These are phyloP conservation scores for Euphorbia corollata DNA, from an alignment of 441 rosid genomes.

Conservation along the genomic window DNA sequence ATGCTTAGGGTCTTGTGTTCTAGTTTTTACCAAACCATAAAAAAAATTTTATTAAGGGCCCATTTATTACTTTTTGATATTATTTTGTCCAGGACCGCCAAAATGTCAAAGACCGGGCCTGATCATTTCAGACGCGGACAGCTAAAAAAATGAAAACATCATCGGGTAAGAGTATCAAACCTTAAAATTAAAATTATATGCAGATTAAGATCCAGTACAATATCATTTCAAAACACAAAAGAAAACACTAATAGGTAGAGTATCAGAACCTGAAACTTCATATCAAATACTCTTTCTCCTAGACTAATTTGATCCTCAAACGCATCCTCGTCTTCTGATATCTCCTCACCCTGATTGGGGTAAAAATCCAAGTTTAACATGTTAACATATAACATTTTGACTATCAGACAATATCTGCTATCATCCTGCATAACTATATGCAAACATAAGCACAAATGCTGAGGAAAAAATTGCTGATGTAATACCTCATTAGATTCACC, in stretches of 20 bases:
- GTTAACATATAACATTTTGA: neutral
- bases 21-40: too few species aligned
- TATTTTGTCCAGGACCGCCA: too few species aligned
- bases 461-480: neutral
- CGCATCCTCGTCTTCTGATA: neutral
- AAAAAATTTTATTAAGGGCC: too few species aligned
- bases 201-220: slow-evolving; percentile 3
- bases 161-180: slow-evolving; percentile 20
- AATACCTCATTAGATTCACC: slow-evolving; percentile 15
- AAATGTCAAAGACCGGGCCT: too few species aligned
- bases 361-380: neutral
- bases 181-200: slow-evolving; percentile 27
- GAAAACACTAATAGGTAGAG: slow-evolving; percentile 1
- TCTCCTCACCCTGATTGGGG: slow-evolving; percentile 11
- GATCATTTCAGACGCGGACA: neutral
- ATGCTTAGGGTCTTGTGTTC: too few species aligned
- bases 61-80: too few species aligned
- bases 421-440: too few species aligned
- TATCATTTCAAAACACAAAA: neutral
- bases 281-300: slow-evolving; percentile 24
- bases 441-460: neutral
- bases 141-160: neutral
- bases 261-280: slow-evolving; percentile 26
- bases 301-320: slow-evolving; percentile 15
- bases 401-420: neutral